A percentile compares a stretch with the other conserved stretches of the same genome.
These are phyloP conservation scores for Phallus indusiatus DNA, from an alignment of 768 basidiomycete genomes.

Conservation along the genomic window DNA sequence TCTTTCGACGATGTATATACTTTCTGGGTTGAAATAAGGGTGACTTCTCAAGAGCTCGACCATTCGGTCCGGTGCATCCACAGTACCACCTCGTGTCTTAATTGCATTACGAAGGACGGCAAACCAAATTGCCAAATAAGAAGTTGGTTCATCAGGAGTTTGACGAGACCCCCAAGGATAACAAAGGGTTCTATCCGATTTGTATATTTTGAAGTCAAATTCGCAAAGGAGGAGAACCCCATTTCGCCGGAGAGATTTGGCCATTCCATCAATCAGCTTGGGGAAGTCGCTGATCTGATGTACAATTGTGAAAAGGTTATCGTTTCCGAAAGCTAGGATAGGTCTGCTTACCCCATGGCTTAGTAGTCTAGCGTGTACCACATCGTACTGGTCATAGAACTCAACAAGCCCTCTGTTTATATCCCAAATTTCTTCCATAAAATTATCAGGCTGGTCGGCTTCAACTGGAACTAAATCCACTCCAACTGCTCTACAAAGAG, in stretches of 20 bases:
- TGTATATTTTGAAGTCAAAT: slow-evolving; percentile 59
- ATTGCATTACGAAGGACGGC: slow-evolving; percentile 43
- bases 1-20: slow-evolving; percentile 45
- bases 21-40: slow-evolving; percentile 38
- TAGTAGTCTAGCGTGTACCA: slow-evolving; percentile 63
- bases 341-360: slow-evolving; percentile 53
- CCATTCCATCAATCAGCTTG: slow-evolving; percentile 54
- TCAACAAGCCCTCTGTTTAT: slow-evolving; percentile 79
- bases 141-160: slow-evolving; percentile 16
- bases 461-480: slow-evolving; percentile 24
- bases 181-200: slow-evolving; percentile 35
- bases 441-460: slow-evolving; percentile 57
- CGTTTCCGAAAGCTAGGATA: neutral
- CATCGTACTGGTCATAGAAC: slow-evolving; percentile 70
- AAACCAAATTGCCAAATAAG: slow-evolving; percentile 60
- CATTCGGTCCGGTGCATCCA: slow-evolving; percentile 43
- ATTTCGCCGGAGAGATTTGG: slow-evolving; percentile 55
- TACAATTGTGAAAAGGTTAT: slow-evolving; percentile 10
- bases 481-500: slow-evolving; percentile 56
- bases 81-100: slow-evolving; percentile 45
- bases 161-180: slow-evolving; percentile 26
- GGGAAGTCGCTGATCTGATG: slow-evolving; percentile 60
- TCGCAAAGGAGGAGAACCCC: slow-evolving; percentile 61
- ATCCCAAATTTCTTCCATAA: slow-evolving; percentile 79
- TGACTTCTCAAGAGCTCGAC: slow-evolving; percentile 47